Evolutionary conservation across 345 rosid species (phyloP), one percentile per base, ranked within the genome.

Genomic region (Anacardium occidentale): DNA sequence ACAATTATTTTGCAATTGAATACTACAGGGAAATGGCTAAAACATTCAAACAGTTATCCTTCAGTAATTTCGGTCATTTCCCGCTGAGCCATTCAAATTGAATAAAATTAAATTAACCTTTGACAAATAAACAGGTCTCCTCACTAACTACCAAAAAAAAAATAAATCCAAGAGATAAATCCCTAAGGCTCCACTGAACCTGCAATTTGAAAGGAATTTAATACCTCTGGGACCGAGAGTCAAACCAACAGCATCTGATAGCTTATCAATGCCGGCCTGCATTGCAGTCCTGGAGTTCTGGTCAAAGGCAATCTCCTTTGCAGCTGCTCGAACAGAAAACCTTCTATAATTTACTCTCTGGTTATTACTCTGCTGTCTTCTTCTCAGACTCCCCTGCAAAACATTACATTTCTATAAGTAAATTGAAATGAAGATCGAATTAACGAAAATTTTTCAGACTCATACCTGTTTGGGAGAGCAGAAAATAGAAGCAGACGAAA

Each of bases 191-290:
- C 9, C 42, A 37, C 42, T 37, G 42, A 37, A 37, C 5, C 42
- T 37, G 42, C 8, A 37, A 37, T 7, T 37, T 37, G 42, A 37
- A 37, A 37, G 42, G 42, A 37, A 5, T 37, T 37, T 37, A 37
- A 59, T 86, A 96, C 98, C 99, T 84, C 98, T 86, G 9, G 99
- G 99, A 22, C 99, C 99, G 45, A 96, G 98, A 62, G 98, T 96
- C 61, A 96, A 93, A 48, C 83, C 98, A 45, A 96, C 99, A 51
- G 85, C 87, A 75, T 96, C 99, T 47, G 97, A 89, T 73, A 96
- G 98, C 86, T 90, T 96, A 74, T 96, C 99, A 50, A 93, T 91
- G 64, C 99, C 98, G 25, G 87, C 68, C 83, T 96, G 99, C 77
- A 96, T 90, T 40, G 97, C 89, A 10, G 88, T 69, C 81, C 97